Evolutionary conservation across 2,329 filamentous ascomycete genomes (phyloP).

Genomic region (Coniochaeta sp.): DNA sequence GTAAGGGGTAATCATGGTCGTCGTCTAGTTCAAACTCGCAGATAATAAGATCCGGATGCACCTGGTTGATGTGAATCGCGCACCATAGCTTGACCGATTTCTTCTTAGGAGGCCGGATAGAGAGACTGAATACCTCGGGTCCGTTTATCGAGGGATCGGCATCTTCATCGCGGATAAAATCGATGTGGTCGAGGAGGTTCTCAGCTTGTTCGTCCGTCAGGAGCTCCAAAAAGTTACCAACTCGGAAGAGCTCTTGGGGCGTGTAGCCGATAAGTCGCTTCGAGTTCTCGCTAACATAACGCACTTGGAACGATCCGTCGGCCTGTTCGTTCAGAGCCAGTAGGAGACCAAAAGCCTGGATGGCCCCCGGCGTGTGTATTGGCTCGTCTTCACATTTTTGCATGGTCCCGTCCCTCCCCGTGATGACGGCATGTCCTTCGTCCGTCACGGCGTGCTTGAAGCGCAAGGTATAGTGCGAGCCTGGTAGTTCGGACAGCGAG

Average conservation of each 20-base stretch:
- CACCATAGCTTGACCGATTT: constrained; percentile 72
- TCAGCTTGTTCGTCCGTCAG: constrained; percentile 77
- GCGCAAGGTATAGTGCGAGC: constrained; percentile 57
- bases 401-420: constrained; percentile 64
- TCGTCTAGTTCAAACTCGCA: constrained; percentile 88
- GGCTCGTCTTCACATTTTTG: constrained; percentile 87
- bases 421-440: constrained; percentile 76
- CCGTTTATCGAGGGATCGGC: constrained; percentile 68
- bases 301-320: constrained; percentile 61
- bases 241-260: constrained; percentile 65
- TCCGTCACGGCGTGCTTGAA: constrained; percentile 74
- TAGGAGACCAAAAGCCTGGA: constrained; percentile 74
- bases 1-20: constrained; percentile 60
- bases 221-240: constrained; percentile 75
- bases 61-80: constrained; percentile 68
- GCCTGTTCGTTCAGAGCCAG: constrained; percentile 65
- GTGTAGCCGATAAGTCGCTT: constrained; percentile 67
- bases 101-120: constrained; percentile 52
- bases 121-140: constrained; percentile 78
- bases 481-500: constrained; percentile 11
- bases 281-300: constrained; percentile 77
- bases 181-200: constrained; percentile 76
- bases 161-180: constrained; percentile 80
- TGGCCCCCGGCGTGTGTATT: constrained; percentile 76
- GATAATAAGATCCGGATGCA: constrained; percentile 64